Evolutionary conservation across 164 flowering plant genomes (phyloP).

Genomic region (Buxus sempervirens): DNA sequence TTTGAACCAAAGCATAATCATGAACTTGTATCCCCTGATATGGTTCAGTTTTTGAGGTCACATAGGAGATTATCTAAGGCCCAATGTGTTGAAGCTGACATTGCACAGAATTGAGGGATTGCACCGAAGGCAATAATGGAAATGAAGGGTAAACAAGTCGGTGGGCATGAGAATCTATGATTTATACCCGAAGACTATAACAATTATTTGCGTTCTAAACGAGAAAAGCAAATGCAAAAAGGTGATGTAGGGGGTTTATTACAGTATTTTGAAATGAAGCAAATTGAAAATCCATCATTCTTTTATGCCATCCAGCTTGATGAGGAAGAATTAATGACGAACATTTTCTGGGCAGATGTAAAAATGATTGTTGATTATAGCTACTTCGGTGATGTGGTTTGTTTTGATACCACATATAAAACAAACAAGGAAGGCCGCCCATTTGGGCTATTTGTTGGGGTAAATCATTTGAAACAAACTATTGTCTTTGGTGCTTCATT

Average conservation of each 20-base stretch:
- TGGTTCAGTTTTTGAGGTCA: not conserved
- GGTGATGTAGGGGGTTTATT: not conserved
- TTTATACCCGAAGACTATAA: not conserved
- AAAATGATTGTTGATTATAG: not conserved
- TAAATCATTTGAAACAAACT: not conserved
- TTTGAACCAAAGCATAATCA: not conserved
- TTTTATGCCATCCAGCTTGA: constrained; percentile 1
- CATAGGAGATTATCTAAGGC: not conserved
- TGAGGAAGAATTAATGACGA: not conserved
- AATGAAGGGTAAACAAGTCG: not conserved
- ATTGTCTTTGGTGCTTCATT: constrained; percentile 5
- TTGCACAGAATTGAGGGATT: not conserved
- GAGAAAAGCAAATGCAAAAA: not conserved
- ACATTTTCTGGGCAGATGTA: constrained; percentile 7
- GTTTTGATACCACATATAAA: constrained; percentile 9
- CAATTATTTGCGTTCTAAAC: not conserved
- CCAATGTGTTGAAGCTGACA: not conserved
- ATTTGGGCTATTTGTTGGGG: not conserved
- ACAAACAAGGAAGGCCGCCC: not conserved
- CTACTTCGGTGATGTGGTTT: constrained; percentile 3
- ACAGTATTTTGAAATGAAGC: not conserved
- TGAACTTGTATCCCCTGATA: not conserved
- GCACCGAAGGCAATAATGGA: not conserved
- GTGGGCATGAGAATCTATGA: not conserved
- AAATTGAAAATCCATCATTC: not conserved